These are phyloP conservation scores for Mycena latifolia DNA, from an alignment of 768 basidiomycete species.

Conservation along the genomic window DNA sequence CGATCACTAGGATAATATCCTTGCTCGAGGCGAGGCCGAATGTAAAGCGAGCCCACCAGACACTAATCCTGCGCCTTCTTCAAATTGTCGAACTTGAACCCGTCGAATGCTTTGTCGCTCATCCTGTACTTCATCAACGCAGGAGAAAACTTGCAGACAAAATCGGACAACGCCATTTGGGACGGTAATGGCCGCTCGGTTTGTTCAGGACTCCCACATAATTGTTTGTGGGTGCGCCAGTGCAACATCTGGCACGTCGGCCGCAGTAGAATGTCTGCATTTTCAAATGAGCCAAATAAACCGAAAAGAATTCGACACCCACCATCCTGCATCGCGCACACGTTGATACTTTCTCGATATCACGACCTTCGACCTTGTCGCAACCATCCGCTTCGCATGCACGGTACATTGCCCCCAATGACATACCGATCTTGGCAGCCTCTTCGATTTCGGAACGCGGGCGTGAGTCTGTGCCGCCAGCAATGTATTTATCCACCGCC, in stretches of 20 bases:
- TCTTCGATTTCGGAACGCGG: conserved; percentile 37
- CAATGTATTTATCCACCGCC: conserved; percentile 42
- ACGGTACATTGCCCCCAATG: conserved; percentile 39
- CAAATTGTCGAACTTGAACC: not conserved
- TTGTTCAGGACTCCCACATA: conserved; percentile 1
- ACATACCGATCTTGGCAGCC: conserved; percentile 39
- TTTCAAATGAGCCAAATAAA: not conserved
- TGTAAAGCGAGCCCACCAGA: too few species aligned
- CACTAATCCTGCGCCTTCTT: too few species aligned
- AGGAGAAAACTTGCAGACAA: conserved; percentile 7
- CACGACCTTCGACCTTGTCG: conserved; percentile 31
- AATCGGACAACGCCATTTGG: conserved; percentile 9
- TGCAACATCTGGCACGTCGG: conserved; percentile 31
- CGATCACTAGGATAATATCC: too few species aligned
- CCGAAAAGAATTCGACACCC: not conserved
- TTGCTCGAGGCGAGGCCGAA: too few species aligned
- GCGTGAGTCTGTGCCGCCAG: conserved; percentile 27
- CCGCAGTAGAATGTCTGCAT: conserved; percentile 39
- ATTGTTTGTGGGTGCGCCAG: conserved; percentile 36
- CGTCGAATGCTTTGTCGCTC: not conserved
- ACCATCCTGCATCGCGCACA: conserved; percentile 44
- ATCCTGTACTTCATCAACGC: conserved; percentile 9
- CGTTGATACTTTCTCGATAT: conserved; percentile 30
- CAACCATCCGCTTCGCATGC: conserved; percentile 39
- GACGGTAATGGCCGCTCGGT: conserved; percentile 23